Conservation (phyloP, 2,329 filamentous ascomycete species). For the Claviceps pazoutovae region DNA sequence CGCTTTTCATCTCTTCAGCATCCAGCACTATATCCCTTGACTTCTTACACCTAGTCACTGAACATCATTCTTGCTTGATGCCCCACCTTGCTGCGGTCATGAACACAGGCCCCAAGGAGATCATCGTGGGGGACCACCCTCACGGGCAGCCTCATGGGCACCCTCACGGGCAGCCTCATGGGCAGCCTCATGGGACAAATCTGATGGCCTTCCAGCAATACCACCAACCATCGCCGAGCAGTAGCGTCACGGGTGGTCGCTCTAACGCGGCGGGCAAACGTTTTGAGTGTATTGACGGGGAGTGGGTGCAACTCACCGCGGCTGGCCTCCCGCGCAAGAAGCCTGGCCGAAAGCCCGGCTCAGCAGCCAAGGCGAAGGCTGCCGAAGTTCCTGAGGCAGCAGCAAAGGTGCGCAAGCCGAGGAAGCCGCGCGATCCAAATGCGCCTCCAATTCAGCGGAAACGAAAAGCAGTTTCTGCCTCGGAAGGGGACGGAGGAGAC, state of each 20-base stretch:
- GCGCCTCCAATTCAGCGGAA: slow-evolving; percentile 40
- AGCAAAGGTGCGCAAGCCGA: slow-evolving; percentile 35
- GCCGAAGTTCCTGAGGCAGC: slow-evolving; percentile 25
- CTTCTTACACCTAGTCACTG: background rate
- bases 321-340: slow-evolving; percentile 48
- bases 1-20: background rate
- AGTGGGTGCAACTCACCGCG: slow-evolving; percentile 37
- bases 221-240: slow-evolving; percentile 14
- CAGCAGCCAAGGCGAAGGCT: slow-evolving; percentile 30
- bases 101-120: slow-evolving; percentile 31
- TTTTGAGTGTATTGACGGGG: slow-evolving; percentile 23
- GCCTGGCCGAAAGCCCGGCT: slow-evolving; percentile 51
- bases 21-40: background rate
- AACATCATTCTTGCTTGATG: background rate
- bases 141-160: slow-evolving; percentile 22
- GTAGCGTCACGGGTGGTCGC: slow-evolving; percentile 11
- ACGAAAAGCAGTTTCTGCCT: slow-evolving; percentile 33
- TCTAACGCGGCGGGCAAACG: slow-evolving; percentile 13
- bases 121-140: slow-evolving; percentile 29
- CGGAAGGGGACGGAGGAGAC: slow-evolving; percentile 22
- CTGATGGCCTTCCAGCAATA: slow-evolving; percentile 16
- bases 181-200: slow-evolving; percentile 11
- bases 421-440: slow-evolving; percentile 47
- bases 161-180: slow-evolving; percentile 24
- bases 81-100: slow-evolving; percentile 7